These are phyloP conservation scores for Pulveroboletus sp. DNA, from an alignment of 768 basidiomycete species.

Conservation along the genomic window DNA sequence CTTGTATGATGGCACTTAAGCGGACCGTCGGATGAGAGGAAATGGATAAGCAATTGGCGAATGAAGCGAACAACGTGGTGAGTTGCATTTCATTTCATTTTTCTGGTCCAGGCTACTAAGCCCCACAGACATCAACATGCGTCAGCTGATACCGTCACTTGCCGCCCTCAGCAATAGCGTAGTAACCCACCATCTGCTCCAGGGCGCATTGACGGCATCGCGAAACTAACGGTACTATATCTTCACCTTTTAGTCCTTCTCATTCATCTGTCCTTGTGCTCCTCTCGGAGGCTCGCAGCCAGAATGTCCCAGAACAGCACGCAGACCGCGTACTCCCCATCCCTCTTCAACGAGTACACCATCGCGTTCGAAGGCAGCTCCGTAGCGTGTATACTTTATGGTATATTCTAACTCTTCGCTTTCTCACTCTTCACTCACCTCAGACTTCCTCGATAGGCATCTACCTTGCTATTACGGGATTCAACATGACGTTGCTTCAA, in stretches of 20 bases:
- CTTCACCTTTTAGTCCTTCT: background rate
- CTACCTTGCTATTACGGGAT: conserved; percentile 11
- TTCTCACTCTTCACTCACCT: background rate
- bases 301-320: conserved; percentile 15
- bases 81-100: background rate
- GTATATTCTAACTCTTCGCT: background rate
- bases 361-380: conserved; percentile 22
- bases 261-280: background rate
- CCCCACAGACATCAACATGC: background rate
- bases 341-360: conserved; percentile 16
- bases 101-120: background rate
- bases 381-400: conserved; percentile 19
- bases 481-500: conserved; percentile 13
- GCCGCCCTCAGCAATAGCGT: conserved; percentile 2
- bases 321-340: conserved; percentile 7
- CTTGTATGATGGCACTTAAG: too few species aligned
- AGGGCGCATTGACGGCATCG: conserved; percentile 4
- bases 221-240: conserved; percentile 4
- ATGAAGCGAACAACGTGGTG: background rate
- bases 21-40: background rate
- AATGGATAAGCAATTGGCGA: background rate
- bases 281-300: background rate
- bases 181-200: background rate
- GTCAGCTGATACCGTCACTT: conserved; percentile 1
- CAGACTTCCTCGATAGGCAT: conserved; percentile 5